These are phyloP conservation scores for Fusarium sp. DNA, from an alignment of 2,329 filamentous ascomycete genomes.

Conservation along the genomic window DNA sequence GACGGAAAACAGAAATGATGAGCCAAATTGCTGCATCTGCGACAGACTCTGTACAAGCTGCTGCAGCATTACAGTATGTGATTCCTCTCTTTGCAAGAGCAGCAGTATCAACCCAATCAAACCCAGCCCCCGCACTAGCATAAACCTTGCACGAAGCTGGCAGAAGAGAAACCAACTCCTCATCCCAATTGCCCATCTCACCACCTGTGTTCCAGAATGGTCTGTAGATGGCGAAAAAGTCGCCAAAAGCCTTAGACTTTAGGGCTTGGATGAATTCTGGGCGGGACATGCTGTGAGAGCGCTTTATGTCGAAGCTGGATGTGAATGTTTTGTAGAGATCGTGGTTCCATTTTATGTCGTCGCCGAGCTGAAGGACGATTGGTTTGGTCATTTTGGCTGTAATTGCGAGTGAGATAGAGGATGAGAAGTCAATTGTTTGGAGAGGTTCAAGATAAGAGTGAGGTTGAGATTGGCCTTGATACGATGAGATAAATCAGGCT, in stretches of 20 bases:
- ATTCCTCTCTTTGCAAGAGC: conserved; percentile 41
- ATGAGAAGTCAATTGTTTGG: neutral
- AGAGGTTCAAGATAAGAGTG: neutral
- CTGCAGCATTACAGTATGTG: conserved; percentile 46
- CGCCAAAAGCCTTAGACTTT: conserved; percentile 40
- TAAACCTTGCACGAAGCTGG: conserved; percentile 43
- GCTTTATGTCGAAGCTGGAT: conserved; percentile 42
- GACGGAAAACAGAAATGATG: conserved; percentile 46
- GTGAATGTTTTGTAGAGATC: conserved; percentile 42
- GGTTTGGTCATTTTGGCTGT: conserved; percentile 39
- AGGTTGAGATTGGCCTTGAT: neutral
- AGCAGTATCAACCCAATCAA: conserved; percentile 46
- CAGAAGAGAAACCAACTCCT: conserved; percentile 41
- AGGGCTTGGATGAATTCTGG: conserved; percentile 43
- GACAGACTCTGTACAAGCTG: conserved; percentile 45
- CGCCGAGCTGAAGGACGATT: conserved; percentile 46
- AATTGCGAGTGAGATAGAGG: neutral
- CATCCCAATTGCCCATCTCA: conserved; percentile 47
- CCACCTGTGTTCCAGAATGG: conserved; percentile 47
- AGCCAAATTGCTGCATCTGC: conserved; percentile 46
- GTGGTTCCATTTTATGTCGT: conserved; percentile 46
- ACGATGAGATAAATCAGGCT: neutral
- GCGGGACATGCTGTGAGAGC: conserved; percentile 45
- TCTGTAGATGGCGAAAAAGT: conserved; percentile 44
- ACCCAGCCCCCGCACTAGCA: conserved; percentile 44